A percentile compares a stretch with the other conserved stretches of the same genome.
Conservation (phyloP, 2,329 filamentous ascomycete genomes). For the Ceratocystis diversiconidia region DNA sequence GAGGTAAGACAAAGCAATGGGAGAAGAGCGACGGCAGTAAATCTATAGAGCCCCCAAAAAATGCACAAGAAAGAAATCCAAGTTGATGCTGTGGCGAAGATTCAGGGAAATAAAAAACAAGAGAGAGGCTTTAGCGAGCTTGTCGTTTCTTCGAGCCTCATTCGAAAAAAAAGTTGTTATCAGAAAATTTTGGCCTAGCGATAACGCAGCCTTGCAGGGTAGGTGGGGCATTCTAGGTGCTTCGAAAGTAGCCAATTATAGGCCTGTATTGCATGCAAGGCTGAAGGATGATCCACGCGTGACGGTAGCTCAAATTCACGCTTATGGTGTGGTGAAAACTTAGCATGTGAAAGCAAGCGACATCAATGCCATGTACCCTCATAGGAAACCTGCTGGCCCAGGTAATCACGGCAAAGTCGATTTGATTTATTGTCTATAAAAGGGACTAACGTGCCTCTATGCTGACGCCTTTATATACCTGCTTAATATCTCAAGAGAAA, state of each 20-base stretch:
- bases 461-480: neutral
- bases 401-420: no score
- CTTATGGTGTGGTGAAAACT: neutral
- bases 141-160: no score
- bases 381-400: no score
- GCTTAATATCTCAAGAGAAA: neutral
- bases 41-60: neutral
- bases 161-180: constrained; percentile 15
- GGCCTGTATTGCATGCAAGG: neutral
- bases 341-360: neutral
- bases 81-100: neutral
- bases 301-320: neutral
- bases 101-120: neutral
- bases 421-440: no score
- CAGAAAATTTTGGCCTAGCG: constrained; percentile 10
- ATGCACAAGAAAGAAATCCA: neutral
- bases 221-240: neutral
- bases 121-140: neutral
- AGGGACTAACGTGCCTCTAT: neutral
- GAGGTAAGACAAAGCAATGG: neutral
- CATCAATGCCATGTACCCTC: neutral
- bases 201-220: constrained; percentile 16
- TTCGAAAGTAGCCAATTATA: constrained; percentile 6
- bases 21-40: neutral
- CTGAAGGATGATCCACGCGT: neutral